Percentiles rank a stretch among this genome's conserved stretches.
Conservation (phyloP, 495 filamentous ascomycete genomes). For the Daldinia vernicosa region DNA sequence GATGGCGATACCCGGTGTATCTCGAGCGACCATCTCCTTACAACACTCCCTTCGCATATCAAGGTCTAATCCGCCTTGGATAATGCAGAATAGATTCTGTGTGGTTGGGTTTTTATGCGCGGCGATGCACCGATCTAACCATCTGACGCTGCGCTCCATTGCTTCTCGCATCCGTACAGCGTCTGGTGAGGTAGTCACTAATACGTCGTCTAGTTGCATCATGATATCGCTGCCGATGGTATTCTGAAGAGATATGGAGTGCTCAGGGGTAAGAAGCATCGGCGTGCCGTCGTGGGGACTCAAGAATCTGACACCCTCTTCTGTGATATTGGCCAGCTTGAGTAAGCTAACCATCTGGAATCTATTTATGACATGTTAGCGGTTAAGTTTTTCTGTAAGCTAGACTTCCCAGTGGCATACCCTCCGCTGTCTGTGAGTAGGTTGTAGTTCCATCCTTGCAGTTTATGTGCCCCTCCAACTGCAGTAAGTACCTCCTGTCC, state of each 20-base stretch:
- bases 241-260: slow-evolving; percentile 96
- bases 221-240: slow-evolving; percentile 98
- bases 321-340: slow-evolving; percentile 91
- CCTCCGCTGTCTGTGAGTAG: slow-evolving; percentile 97
- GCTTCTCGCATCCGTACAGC: slow-evolving; percentile 86
- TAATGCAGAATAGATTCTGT: slow-evolving; percentile 99
- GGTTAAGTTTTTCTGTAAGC: not conserved
- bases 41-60: slow-evolving; percentile 86
- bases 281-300: slow-evolving; percentile 93
- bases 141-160: slow-evolving; percentile 96
- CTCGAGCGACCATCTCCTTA: slow-evolving; percentile 85
- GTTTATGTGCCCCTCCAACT: slow-evolving; percentile 89
- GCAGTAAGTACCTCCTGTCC: slow-evolving; percentile 87
- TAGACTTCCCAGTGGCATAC: slow-evolving; percentile 60
- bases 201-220: slow-evolving; percentile 98
- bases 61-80: slow-evolving; percentile 94
- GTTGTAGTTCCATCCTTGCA: slow-evolving; percentile 96
- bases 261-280: slow-evolving; percentile 98
- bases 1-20: slow-evolving; percentile 96
- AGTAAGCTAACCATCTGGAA: slow-evolving; percentile 99
- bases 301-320: slow-evolving; percentile 94
- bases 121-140: slow-evolving; percentile 95
- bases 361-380: slow-evolving; percentile 55
- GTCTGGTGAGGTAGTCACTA: slow-evolving; percentile 94
- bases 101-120: slow-evolving; percentile 81